These are phyloP conservation scores for Irineochytrium annulatum DNA, from an alignment of 192 early-diverging fungal species.

Conservation along the genomic window DNA sequence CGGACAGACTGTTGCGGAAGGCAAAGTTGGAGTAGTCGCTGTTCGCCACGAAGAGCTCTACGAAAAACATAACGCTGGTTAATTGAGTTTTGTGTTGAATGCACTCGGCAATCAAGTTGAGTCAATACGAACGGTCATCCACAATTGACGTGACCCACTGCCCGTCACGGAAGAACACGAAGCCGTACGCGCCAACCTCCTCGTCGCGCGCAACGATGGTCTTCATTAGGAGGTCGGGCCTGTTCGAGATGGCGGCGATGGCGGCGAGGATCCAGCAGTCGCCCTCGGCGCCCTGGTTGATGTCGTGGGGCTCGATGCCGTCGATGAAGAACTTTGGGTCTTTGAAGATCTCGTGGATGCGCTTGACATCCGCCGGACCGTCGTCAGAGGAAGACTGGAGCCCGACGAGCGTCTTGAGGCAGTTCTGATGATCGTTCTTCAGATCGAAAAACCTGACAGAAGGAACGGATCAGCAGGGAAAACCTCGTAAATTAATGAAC, in stretches of 20 bases:
- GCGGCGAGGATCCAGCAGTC: conserved; percentile 52
- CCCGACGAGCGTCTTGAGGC: not conserved
- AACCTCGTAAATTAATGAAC: not conserved
- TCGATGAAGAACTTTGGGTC: conserved; percentile 49
- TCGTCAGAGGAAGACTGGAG: not conserved
- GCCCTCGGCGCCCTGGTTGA: conserved; percentile 33
- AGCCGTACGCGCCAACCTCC: conserved; percentile 52
- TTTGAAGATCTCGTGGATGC: conserved; percentile 40
- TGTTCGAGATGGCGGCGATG: conserved; percentile 37
- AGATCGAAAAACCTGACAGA: conserved; percentile 18
- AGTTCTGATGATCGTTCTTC: conserved; percentile 11
- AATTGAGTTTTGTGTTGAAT: no score
- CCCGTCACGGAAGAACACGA: conserved; percentile 56
- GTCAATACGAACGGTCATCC: conserved; percentile 43
- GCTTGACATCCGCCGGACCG: conserved; percentile 6
- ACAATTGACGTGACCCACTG: conserved; percentile 53
- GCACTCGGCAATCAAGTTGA: not conserved
- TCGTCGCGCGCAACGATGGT: conserved; percentile 54
- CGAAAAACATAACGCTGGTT: not conserved
- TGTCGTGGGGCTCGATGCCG: conserved; percentile 25
- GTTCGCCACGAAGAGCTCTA: not conserved
- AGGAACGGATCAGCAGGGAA: not conserved
- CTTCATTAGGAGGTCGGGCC: conserved; percentile 38
- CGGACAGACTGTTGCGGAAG: not conserved
- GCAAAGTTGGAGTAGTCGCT: not conserved